A percentile compares a stretch with the other conserved stretches of the same genome.
Evolutionary conservation across 805 yeast genomes (phyloP).

Genomic region (Maudiozyma saulgeensis): DNA sequence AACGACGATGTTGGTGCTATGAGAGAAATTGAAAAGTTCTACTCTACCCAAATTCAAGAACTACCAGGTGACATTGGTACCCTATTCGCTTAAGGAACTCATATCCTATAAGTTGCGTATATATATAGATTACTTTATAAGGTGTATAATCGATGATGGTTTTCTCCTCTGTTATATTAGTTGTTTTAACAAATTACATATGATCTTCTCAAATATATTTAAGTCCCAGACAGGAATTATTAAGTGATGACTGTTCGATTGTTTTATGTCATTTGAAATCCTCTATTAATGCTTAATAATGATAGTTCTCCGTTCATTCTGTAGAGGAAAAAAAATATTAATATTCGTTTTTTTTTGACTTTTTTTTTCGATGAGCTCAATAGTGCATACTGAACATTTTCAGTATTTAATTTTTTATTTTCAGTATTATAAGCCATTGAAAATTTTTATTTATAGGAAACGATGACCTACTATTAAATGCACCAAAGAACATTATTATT

Average conservation of each 20-base stretch:
- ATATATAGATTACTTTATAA: constrained; percentile 3
- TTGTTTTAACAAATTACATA: not conserved
- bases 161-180: constrained; percentile 1
- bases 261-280: too few relatives aligned
- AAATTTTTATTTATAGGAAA: too few relatives aligned
- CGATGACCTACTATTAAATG: not conserved
- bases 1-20: constrained; percentile 63
- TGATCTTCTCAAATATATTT: not conserved
- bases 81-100: constrained; percentile 18
- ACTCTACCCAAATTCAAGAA: constrained; percentile 65
- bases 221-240: too few relatives aligned
- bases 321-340: too few relatives aligned
- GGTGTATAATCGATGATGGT: constrained; percentile 1
- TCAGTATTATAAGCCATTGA: not conserved
- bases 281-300: too few relatives aligned
- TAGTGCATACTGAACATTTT: too few relatives aligned
- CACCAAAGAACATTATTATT: not conserved
- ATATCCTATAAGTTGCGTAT: not conserved
- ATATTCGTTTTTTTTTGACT: too few relatives aligned
- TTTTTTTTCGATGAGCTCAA: too few relatives aligned
- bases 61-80: constrained; percentile 70
- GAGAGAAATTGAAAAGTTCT: constrained; percentile 65
- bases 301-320: too few relatives aligned
- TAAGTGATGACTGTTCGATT: too few relatives aligned
- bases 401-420: not conserved